Evolutionary conservation across 495 filamentous ascomycete genomes (phyloP), one percentile per base, ranked within the genome.

Genomic region (Penicillium malachiteum): DNA sequence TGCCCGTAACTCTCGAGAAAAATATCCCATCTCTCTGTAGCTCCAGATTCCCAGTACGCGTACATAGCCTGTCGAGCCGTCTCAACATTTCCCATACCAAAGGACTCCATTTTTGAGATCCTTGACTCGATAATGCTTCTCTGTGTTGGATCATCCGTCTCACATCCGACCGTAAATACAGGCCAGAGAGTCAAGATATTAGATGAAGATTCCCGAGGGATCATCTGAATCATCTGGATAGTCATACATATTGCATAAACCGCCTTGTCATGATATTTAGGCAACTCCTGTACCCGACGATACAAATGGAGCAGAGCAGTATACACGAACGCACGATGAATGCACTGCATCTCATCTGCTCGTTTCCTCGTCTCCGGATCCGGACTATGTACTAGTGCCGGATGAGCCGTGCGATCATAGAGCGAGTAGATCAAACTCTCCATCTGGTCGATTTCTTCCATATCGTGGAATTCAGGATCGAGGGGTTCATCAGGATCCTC

Each of bases 11-110:
- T 43, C 33, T 54, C 51, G 33, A 54, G 34, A 26, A 42, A 54
- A 10, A 54, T 54, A 38, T 54, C 51, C 51, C 51, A 54, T 54
- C 51, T 21, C 42, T 54, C 51, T 6, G 40, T 54, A 13, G 42
- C 51, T 5, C 42, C 42, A 16, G 30, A 47, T 5, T 54, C 51
- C 51, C 51, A 54, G 33, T 54, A 54, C 34, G 43, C 51, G 13
- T 43, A 13, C 51, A 54, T 54, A 16, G 51, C 51, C 17, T 54
- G 43, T 7, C 51, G 51, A 8, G 51, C 51, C n/a, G 41, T 54
- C n/a, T 54, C 41, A 16, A 54, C 51, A 34, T 54, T 54, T 9
- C 51, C 51, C 51, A 54, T 54, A 4, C 51, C 51, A 13, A 46
- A 54, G 0, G 51, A 18, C 33, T 54, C 51, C 51, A 54, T 54